Evolutionary conservation across 805 yeast genomes (phyloP), one percentile per base, ranked within the genome.

Genomic region (Barnettozyma pratensis): DNA sequence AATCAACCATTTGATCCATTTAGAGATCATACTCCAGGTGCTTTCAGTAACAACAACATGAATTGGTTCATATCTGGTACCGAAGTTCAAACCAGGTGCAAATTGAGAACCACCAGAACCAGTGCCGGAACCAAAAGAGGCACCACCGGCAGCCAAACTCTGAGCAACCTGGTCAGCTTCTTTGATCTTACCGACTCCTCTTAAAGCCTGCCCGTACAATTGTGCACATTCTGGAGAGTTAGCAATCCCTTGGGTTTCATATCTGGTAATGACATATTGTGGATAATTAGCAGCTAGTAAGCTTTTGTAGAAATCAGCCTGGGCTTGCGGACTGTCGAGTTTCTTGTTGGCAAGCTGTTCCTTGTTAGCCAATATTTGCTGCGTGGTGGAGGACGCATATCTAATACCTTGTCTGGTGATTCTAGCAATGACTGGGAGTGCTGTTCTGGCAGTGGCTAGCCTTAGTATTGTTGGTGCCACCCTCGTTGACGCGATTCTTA

Each of bases 41-140:
- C 95, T 80, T 63, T 92, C 99, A 25, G 94, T 80, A 19, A 94
- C 87, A 14, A 92, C 77, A n/a, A 94, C 99, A 66, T 92, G 96
- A 37, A 94, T 77, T 2, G 99, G 99, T 53, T 88, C 96, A 50
- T 77, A 68, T 48, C 84, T 77, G 2, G 88, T 69, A 1, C 96
- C 96, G 57, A 61, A 44, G 66, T 69, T 38, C 60, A 61, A 65
- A 69, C 64, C 54, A 54, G 49, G 45, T 4, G 51, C 42, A 59
- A 59, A 44, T 55, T 54, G 48, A 53, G 60, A 36, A 53, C 59
- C 49, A 48, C 65, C 60, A 27, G 60, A 51, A 11, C 52, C 54
- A 6, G 46, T 5, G 11, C 19, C 19, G 19, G 37, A 28, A 25
- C 37, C 37, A 26, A 28, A 26, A 19, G 27, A 32, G 2, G 52